These are phyloP conservation scores for sunflower (Helianthus annuus) DNA, from an alignment of 129 eudicot genomes.

Conservation along the genomic window DNA sequence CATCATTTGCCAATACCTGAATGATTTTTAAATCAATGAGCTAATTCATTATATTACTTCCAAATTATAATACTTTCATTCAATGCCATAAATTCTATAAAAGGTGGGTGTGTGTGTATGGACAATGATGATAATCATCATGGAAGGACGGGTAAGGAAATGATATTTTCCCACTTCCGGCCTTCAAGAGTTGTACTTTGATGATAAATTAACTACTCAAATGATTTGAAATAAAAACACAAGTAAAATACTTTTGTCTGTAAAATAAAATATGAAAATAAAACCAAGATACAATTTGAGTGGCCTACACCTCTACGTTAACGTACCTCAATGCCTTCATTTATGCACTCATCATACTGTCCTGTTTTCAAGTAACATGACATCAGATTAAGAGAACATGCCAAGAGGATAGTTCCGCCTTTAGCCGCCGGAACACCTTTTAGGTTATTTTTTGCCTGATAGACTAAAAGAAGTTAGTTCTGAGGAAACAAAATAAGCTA, in stretches of 20 bases:
- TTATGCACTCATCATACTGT: slow-evolving; percentile 80
- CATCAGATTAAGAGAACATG: slow-evolving; percentile 95
- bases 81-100: not conserved
- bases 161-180: not conserved
- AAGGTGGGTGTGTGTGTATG: not conserved
- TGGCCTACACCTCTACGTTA: not conserved
- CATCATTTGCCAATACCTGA: slow-evolving; percentile 80
- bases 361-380: slow-evolving; percentile 90
- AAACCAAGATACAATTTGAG: slow-evolving; percentile 3
- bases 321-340: slow-evolving; percentile 91
- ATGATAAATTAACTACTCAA: not conserved
- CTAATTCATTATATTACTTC: slow-evolving; percentile 12
- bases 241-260: not conserved
- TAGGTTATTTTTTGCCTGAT: slow-evolving; percentile 87
- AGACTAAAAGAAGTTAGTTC: not conserved
- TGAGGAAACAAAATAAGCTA: slow-evolving; percentile 17
- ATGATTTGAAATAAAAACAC: not conserved
- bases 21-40: slow-evolving; percentile 20
- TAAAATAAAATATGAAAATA: not conserved
- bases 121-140: not conserved
- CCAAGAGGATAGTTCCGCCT: slow-evolving; percentile 62
- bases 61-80: not conserved
- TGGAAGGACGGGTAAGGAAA: not conserved
- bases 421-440: slow-evolving; percentile 70
- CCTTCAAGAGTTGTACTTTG: not conserved